Conservation (phyloP, 2,329 filamentous ascomycete genomes). For the Neonectria coccinea region DNA sequence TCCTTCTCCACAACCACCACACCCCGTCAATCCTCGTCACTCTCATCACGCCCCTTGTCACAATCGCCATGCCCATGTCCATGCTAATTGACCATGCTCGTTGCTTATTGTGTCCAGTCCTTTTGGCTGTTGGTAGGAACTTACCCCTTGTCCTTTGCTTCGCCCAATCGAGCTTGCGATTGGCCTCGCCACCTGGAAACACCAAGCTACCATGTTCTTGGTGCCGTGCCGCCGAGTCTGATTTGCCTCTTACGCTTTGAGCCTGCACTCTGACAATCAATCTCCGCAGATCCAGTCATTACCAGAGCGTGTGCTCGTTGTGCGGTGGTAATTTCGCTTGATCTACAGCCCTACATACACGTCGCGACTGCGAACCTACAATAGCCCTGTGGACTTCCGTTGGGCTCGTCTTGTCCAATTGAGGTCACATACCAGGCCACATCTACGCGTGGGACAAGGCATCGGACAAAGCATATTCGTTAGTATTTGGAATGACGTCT, state of each 20-base stretch:
- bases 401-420: conserved; percentile 3
- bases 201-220: conserved; percentile 28
- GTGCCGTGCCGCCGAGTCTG: conserved; percentile 28
- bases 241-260: conserved; percentile 33
- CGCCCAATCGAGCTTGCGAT: conserved; percentile 25
- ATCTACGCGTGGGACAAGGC: background rate
- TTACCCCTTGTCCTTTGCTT: conserved; percentile 19
- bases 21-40: conserved; percentile 36
- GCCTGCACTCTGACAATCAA: conserved; percentile 29
- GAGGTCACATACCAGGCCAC: background rate
- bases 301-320: conserved; percentile 16
- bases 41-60: conserved; percentile 34
- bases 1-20: conserved; percentile 36
- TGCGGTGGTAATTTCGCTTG: conserved; percentile 28
- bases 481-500: conserved; percentile 9
- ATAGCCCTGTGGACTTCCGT: conserved; percentile 5
- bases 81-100: conserved; percentile 12
- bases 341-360: background rate
- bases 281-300: conserved; percentile 34
- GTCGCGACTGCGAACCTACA: background rate
- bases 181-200: conserved; percentile 40
- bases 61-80: conserved; percentile 24
- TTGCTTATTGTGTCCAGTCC: conserved; percentile 24
- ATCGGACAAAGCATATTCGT: background rate
- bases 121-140: conserved; percentile 28